Percentiles rank a stretch among this genome's conserved stretches.
Evolutionary conservation across 768 basidiomycete genomes (phyloP).

Genomic region (Chalciporus pseudorubinellus): DNA sequence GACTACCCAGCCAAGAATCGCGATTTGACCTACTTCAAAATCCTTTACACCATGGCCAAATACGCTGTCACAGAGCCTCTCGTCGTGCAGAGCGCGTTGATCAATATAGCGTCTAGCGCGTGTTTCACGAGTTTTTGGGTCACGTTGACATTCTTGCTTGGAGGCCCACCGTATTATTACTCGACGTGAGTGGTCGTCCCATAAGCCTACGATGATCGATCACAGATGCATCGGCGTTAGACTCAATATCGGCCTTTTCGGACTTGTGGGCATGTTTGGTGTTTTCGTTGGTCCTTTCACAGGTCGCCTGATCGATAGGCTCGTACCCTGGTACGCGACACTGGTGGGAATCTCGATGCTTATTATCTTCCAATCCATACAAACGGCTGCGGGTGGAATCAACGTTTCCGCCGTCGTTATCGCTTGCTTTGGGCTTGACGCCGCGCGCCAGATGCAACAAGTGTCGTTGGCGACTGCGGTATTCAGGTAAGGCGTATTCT

Average conservation of each 20-base stretch:
- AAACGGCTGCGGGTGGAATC: slow-evolving; percentile 67
- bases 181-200: slow-evolving; percentile 48
- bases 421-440: slow-evolving; percentile 67
- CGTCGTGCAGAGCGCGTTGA: slow-evolving; percentile 63
- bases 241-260: slow-evolving; percentile 69
- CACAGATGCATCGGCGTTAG: slow-evolving; percentile 18
- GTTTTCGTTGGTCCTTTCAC: slow-evolving; percentile 67
- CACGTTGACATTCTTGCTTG: slow-evolving; percentile 78
- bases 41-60: slow-evolving; percentile 75
- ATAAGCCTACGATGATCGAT: not conserved
- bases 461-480: slow-evolving; percentile 63
- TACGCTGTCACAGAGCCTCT: slow-evolving; percentile 76
- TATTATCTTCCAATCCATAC: slow-evolving; percentile 56
- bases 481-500: slow-evolving; percentile 42
- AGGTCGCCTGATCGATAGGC: slow-evolving; percentile 64
- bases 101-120: slow-evolving; percentile 58
- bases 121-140: slow-evolving; percentile 68
- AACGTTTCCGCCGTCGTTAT: slow-evolving; percentile 70
- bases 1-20: slow-evolving; percentile 80
- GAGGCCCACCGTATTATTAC: slow-evolving; percentile 71
- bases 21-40: slow-evolving; percentile 61
- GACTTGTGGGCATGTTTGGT: slow-evolving; percentile 69
- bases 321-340: slow-evolving; percentile 78
- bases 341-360: slow-evolving; percentile 51
- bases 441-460: slow-evolving; percentile 72